Base-by-base conservation (phyloP, 192 early-diverging fungal species). In the Phlyctochytrium planicorne region DNA sequence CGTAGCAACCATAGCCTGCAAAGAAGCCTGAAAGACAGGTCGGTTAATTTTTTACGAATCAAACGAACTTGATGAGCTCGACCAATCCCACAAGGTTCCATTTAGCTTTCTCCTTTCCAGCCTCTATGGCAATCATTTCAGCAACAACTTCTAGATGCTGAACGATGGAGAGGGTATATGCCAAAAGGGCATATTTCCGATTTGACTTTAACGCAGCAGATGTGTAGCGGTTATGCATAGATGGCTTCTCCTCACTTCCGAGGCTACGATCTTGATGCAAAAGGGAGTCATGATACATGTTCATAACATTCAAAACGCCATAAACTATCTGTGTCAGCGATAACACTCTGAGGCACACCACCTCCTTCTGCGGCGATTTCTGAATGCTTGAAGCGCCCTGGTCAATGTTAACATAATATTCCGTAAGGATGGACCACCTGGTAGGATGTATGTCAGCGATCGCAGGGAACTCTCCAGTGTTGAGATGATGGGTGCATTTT, bases 381-480 rank as follows among this genome's bases (percentile, higher is more conserved):
- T 20, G 94, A 87, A 73, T 96, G 91, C 34, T 89, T 86, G 74
- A 98, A 98, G 12, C 96, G 89, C 56, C 95, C 92, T 91, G 74
- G 47, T 23, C 0, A 14, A 67, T 3, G 34, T 34, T 10, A 34
- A 24, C n/a, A n/a, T 56, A 16, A 59, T 24, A 50, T n/a, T 23
- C 61, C 0, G 55, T 56, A 34, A 59, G 25, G 14, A 4, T 2
- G 23, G 20, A 57, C 53, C 77, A 90, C 91, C 94, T 30, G 94
- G 94, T 23, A 98, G 69, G 33, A 98, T 83, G 63, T 98, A 98
- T 14, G 93, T 92, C 32, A 96, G 82, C 33, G 90, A 90, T 2
- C 94, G 86, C 16, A 94, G 78, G 3, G 89, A 84, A 74, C 89
- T 90, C 74, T 98, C 96, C 53, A 98, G 88, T 35, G 87, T 88